These are phyloP conservation scores for Torrubiellomyces zombiae DNA, from an alignment of 2,329 filamentous ascomycete genomes.

Conservation along the genomic window DNA sequence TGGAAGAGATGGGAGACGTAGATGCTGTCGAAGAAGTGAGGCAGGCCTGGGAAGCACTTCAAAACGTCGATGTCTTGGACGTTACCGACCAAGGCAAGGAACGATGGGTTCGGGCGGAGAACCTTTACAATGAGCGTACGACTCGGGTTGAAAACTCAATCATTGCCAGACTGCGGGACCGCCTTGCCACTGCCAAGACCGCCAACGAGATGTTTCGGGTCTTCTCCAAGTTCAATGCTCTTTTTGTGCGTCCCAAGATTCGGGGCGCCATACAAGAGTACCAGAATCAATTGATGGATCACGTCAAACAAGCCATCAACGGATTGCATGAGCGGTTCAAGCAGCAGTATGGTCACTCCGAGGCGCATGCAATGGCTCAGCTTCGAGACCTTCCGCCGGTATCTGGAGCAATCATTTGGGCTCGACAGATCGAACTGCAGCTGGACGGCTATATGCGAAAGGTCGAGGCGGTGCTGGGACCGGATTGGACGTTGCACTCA, in stretches of 20 bases:
- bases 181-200: constrained; percentile 86
- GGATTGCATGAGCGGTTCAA: constrained; percentile 94
- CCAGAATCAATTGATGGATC: constrained; percentile 93
- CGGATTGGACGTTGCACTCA: constrained; percentile 84
- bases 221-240: constrained; percentile 98
- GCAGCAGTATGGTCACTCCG: constrained; percentile 94
- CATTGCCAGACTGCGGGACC: constrained; percentile 82
- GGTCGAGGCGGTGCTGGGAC: constrained; percentile 92
- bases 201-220: constrained; percentile 99
- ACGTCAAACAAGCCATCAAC: constrained; percentile 91
- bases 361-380: constrained; percentile 96
- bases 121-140: constrained; percentile 92
- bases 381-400: constrained; percentile 89
- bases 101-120: constrained; percentile 84
- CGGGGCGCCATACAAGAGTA: constrained; percentile 95
- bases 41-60: constrained; percentile 84
- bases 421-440: constrained; percentile 89
- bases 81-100: constrained; percentile 80
- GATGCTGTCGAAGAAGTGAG: constrained; percentile 94
- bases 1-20: constrained; percentile 92
- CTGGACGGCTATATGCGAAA: constrained; percentile 96
- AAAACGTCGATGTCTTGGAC: constrained; percentile 89
- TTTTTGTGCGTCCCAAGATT: constrained; percentile 98
- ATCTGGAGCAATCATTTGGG: constrained; percentile 94
- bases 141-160: constrained; percentile 97